Evolutionary conservation across 2,329 filamentous ascomycete species (phyloP).

Genomic region (Mariannaea elegans): DNA sequence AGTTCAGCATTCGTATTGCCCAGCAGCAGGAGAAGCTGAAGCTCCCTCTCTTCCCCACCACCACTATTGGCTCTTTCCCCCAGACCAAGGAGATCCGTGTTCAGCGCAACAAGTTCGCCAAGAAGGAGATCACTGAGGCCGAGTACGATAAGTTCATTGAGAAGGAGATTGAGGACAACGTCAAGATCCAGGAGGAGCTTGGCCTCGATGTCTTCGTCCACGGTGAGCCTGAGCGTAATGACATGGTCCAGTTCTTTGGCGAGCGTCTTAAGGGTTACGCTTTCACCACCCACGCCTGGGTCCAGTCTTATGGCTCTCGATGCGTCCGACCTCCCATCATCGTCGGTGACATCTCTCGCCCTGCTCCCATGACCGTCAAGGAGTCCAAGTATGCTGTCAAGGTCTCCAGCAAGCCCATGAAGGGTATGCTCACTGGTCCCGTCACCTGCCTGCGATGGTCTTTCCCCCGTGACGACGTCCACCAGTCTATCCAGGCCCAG

Average conservation of each 20-base stretch:
- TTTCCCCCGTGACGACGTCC: slow-evolving; percentile 99
- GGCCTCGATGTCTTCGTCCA: slow-evolving; percentile 97
- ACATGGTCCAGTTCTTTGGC: slow-evolving; percentile 99
- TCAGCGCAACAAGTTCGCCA: slow-evolving; percentile 97
- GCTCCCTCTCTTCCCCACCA: slow-evolving; percentile 97
- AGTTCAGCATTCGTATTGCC: slow-evolving; percentile 84
- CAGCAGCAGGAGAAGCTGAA: slow-evolving; percentile 93
- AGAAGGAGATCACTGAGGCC: slow-evolving; percentile 90
- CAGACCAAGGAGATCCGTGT: slow-evolving; percentile 99
- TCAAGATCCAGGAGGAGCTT: slow-evolving; percentile 98
- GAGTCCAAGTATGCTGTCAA: slow-evolving; percentile 99
- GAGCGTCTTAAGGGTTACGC: slow-evolving; percentile 96
- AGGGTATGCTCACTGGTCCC: slow-evolving; percentile 99
- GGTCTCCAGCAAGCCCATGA: slow-evolving; percentile 99
- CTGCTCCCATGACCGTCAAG: slow-evolving; percentile 98
- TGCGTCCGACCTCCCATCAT: slow-evolving; percentile 98
- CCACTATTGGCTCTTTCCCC: slow-evolving; percentile 99
- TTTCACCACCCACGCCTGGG: slow-evolving; percentile 99
- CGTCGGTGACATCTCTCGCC: slow-evolving; percentile 97
- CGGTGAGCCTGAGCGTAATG: slow-evolving; percentile 99
- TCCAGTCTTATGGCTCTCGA: slow-evolving; percentile 97
- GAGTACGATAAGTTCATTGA: slow-evolving; percentile 99
- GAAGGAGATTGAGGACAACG: slow-evolving; percentile 94
- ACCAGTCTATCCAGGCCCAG: slow-evolving; percentile 98
- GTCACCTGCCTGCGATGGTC: slow-evolving; percentile 99